Evolutionary conservation across 345 rosid species (phyloP), one percentile per base, ranked within the genome.

Genomic region (Adansonia digitata): DNA sequence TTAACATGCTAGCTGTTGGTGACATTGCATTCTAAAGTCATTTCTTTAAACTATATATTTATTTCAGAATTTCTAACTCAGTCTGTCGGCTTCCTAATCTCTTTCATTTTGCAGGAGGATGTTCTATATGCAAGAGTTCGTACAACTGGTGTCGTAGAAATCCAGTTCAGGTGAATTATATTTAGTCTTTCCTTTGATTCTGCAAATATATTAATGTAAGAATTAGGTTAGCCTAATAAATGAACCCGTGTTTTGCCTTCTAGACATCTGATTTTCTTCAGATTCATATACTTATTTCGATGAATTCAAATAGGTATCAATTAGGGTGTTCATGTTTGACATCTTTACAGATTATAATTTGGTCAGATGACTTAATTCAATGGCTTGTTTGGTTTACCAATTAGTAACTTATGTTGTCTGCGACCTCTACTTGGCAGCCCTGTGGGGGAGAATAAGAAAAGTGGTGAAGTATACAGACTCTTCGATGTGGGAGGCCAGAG

Each of bases 401-500:
- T 2, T 69, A 24, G 45, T 5, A 37, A 57, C 40, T 77, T 55
- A 53, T 69, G 12, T 31, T 71, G 31, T 17, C 53, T 74, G 46
- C 84, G 52, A 49, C 74, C 80, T 82, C 74, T 71, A 84, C 78
- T 82, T 73, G 72, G 86, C 91, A 95, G 99, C 78, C 99, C 99
- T 29, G 98, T 93, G 61, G 99, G 99, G 26, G 97, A 92, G 79
- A 90, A 84, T 78, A 94, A 94, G 85, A 92, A 87, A 90, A 95
- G 99, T 48, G 99, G 99, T 63, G 97, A 93, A 85, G 99, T 95
- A 20, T 95, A 95, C 83, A 84, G 98, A 85, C 97, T 95, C 71
- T 93, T 90, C 76, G 99, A 95, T 72, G 99, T 95, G 61, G 99
- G 98, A 66, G 99, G 99, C 71, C 99, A 95, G 75, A 90, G 90